phyloP scores from a whole-genome alignment of 23 red algal species.

The Chondrus crispus region DNA sequence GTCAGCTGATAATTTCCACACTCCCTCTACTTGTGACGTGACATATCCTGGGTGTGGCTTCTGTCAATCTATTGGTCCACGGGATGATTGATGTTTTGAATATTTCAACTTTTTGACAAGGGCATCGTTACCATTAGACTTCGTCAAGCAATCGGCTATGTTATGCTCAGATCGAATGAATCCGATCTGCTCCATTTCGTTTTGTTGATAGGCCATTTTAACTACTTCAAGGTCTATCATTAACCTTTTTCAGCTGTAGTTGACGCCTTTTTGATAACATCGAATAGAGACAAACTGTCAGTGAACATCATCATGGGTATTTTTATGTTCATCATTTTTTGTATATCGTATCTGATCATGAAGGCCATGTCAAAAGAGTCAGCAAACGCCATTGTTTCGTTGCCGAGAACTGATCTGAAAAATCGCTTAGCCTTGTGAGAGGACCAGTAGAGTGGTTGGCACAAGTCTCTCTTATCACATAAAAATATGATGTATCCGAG shows the following conservation, averaged over 20 bases:
- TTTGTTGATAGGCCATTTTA: too few relatives aligned
- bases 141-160: too few relatives aligned
- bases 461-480: background rate
- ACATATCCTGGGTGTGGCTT: too few relatives aligned
- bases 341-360: background rate
- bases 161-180: too few relatives aligned
- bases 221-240: too few relatives aligned
- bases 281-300: background rate
- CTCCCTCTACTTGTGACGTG: too few relatives aligned
- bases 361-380: background rate
- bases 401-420: background rate
- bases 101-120: too few relatives aligned
- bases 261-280: background rate
- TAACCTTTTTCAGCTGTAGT: background rate
- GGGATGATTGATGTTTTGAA: too few relatives aligned
- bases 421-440: background rate
- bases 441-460: background rate
- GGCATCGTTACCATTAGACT: too few relatives aligned
- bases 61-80: too few relatives aligned
- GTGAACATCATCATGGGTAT: background rate
- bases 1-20: too few relatives aligned
- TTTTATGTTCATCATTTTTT: background rate
- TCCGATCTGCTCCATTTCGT: too few relatives aligned
- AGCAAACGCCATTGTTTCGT: background rate
- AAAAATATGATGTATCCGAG: background rate